Conservation (phyloP, 2,329 filamentous ascomycete species). For the Tolypocladium pustulatum region DNA sequence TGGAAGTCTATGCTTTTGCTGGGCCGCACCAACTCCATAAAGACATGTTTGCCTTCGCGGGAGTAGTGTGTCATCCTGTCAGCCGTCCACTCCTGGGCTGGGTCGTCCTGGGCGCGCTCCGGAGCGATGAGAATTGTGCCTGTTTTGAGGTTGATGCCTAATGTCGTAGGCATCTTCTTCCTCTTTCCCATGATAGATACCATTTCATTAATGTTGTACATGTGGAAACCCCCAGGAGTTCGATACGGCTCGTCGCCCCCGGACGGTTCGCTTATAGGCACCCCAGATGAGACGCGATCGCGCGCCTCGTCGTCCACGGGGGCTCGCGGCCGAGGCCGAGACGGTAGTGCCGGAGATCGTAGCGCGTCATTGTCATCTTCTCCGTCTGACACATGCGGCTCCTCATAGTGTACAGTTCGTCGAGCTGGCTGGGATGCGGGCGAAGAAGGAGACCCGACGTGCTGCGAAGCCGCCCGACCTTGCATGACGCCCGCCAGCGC, state of each 20-base stretch:
- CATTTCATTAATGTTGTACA: constrained; percentile 98
- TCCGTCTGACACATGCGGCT: constrained; percentile 17
- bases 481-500: constrained; percentile 48
- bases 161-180: constrained; percentile 95
- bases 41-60: constrained; percentile 95
- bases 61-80: constrained; percentile 97
- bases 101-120: constrained; percentile 71
- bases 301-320: background rate
- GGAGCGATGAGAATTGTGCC: constrained; percentile 86
- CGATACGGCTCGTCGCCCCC: constrained; percentile 29
- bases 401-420: constrained; percentile 13
- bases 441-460: constrained; percentile 11
- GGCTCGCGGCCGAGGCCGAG: constrained; percentile 16
- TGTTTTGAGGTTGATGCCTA: constrained; percentile 85
- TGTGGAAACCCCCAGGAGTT: constrained; percentile 73
- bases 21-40: constrained; percentile 82
- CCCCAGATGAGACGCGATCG: background rate
- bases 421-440: constrained; percentile 16
- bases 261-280: background rate
- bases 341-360: constrained; percentile 27
- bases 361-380: constrained; percentile 19
- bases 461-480: constrained; percentile 26
- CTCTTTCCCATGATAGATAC: constrained; percentile 92
- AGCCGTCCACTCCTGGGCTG: constrained; percentile 84
- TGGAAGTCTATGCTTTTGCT: constrained; percentile 96